Conservation (phyloP, 2,329 filamentous ascomycete genomes). For the Pestalotiopsis sp. region DNA sequence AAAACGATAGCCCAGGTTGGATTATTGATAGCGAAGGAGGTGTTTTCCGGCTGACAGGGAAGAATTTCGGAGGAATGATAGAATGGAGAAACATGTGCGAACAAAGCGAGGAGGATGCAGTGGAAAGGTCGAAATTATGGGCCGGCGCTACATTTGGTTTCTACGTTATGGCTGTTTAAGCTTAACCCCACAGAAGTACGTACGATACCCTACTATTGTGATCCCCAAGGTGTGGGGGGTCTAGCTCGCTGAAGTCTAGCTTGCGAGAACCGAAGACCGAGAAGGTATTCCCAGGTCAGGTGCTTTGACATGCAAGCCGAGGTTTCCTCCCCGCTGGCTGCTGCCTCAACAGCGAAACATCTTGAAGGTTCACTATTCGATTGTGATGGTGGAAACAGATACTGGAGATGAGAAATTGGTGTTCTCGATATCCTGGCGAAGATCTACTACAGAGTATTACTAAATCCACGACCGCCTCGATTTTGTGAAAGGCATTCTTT, state of each 20-base stretch:
- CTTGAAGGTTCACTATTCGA: neutral
- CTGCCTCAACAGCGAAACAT: neutral
- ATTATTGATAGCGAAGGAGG: neutral
- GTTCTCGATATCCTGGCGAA: neutral
- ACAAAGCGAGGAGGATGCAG: neutral
- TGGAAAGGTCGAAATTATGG: neutral
- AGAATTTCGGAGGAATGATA: neutral
- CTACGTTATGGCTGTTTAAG: neutral
- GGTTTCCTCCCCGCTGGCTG: neutral
- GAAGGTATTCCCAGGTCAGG: neutral
- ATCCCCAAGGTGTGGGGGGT: neutral
- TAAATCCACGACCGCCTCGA: neutral
- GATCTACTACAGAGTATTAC: neutral
- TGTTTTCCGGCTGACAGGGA: neutral
- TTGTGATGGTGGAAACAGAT: neutral
- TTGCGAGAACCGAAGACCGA: neutral
- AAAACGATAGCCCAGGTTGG: neutral
- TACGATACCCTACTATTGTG: too few relatives aligned
- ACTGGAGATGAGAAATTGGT: neutral
- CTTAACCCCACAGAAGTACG: neutral
- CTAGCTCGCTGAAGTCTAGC: neutral
- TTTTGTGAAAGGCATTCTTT: neutral
- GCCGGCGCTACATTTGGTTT: neutral
- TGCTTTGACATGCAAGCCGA: neutral
- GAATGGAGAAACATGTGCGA: neutral